A percentile compares a stretch with the other conserved stretches of the same genome.
phyloP scores from a whole-genome alignment of 2,329 filamentous ascomycete genomes.

The Fusarium drepaniforme region DNA sequence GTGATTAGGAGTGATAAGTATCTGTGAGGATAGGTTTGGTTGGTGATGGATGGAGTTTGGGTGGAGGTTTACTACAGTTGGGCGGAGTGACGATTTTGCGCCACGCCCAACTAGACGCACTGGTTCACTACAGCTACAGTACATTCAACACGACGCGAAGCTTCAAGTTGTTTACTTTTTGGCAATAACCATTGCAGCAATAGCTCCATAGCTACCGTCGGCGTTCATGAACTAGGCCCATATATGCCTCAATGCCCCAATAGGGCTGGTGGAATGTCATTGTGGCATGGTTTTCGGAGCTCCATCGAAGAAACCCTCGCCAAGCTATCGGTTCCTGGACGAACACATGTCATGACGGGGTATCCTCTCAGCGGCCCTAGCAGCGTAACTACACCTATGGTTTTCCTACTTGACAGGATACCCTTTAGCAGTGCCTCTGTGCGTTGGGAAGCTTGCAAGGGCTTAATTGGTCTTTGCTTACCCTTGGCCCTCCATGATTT shows the following conservation, averaged over 20 bases:
- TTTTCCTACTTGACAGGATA: not conserved
- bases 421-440: not conserved
- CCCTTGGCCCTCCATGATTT: constrained; percentile 7
- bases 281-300: constrained; percentile 15
- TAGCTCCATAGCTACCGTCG: not conserved
- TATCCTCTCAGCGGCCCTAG: not conserved
- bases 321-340: constrained; percentile 28
- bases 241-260: constrained; percentile 11
- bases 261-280: constrained; percentile 16
- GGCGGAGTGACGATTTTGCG: not conserved
- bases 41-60: not conserved
- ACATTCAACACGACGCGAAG: not conserved
- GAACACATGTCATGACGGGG: constrained; percentile 22
- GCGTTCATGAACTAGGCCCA: not conserved
- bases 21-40: not conserved
- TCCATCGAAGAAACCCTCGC: constrained; percentile 6
- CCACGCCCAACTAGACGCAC: not conserved
- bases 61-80: constrained; percentile 6
- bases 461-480: constrained; percentile 5
- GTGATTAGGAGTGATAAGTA: not conserved
- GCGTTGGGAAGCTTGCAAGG: not conserved
- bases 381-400: not conserved
- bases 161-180: not conserved
- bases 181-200: not conserved
- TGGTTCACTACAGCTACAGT: not conserved